These are phyloP conservation scores for Penicillium fimorum DNA, from an alignment of 495 filamentous ascomycete species.

Conservation along the genomic window DNA sequence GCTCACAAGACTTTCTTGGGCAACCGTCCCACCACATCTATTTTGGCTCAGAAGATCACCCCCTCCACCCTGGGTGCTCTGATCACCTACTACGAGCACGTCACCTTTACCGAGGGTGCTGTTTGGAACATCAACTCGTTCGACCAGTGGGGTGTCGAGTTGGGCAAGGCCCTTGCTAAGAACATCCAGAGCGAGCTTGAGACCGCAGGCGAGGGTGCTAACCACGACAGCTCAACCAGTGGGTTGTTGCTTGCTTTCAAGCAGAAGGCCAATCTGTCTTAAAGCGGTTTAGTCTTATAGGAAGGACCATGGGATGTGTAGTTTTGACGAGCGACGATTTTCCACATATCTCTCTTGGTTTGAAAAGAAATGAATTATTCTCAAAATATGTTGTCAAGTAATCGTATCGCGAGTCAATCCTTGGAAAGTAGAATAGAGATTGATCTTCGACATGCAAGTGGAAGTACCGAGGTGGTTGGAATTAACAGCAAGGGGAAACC, in stretches of 20 bases:
- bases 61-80: slow-evolving; percentile 89
- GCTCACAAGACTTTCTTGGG: slow-evolving; percentile 99
- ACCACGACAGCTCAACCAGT: slow-evolving; percentile 83
- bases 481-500: not conserved
- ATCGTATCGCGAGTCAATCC: not conserved
- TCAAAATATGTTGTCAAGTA: not conserved
- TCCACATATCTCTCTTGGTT: slow-evolving; percentile 9
- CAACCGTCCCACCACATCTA: slow-evolving; percentile 93
- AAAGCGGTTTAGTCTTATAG: slow-evolving; percentile 14
- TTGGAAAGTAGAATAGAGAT: not conserved
- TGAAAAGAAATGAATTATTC: slow-evolving; percentile 6
- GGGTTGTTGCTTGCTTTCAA: slow-evolving; percentile 88
- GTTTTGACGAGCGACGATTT: slow-evolving; percentile 32
- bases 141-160: slow-evolving; percentile 98
- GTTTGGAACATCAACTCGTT: slow-evolving; percentile 99
- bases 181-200: slow-evolving; percentile 82
- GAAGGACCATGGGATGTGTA: slow-evolving; percentile 17
- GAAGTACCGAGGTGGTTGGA: not conserved
- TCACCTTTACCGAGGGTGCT: slow-evolving; percentile 96
- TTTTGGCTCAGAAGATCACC: slow-evolving; percentile 92
- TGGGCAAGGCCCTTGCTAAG: slow-evolving; percentile 94
- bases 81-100: slow-evolving; percentile 97
- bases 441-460: not conserved
- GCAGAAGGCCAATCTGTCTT: slow-evolving; percentile 57
- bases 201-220: slow-evolving; percentile 60